phyloP scores from a whole-genome alignment of 2,329 filamentous ascomycete genomes.

The Cryphonectria parasitica region DNA sequence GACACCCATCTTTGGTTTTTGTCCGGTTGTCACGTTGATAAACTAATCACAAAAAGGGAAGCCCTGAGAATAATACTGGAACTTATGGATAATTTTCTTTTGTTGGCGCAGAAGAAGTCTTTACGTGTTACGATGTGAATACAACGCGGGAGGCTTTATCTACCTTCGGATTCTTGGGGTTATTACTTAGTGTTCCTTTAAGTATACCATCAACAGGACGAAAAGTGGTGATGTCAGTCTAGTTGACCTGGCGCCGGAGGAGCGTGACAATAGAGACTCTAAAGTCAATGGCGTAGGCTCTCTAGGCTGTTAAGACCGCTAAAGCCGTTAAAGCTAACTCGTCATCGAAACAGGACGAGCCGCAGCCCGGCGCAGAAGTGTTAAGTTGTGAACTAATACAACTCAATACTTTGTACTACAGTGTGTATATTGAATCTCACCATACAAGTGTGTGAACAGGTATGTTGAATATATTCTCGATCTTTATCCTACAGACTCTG shows the following conservation, averaged over 20 bases:
- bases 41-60: background rate
- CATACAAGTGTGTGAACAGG: background rate
- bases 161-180: background rate
- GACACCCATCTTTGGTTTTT: conserved; percentile 50
- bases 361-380: background rate
- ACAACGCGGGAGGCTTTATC: background rate
- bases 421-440: background rate
- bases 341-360: conserved; percentile 20
- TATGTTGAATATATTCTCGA: background rate
- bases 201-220: background rate
- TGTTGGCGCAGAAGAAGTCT: too few relatives aligned
- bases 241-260: background rate
- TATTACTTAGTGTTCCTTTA: background rate
- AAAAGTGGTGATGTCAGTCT: conserved; percentile 19
- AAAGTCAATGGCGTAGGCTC: conserved; percentile 17
- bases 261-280: conserved; percentile 9
- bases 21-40: background rate
- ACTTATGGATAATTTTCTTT: background rate
- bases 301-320: background rate
- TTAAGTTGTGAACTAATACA: background rate
- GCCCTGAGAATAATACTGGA: too few relatives aligned
- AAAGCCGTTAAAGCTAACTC: conserved; percentile 8
- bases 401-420: background rate
- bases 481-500: background rate
- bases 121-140: too few relatives aligned